A percentile compares a stretch with the other conserved stretches of the same genome.
These are phyloP conservation scores for Xylaria cubensis DNA, from an alignment of 495 filamentous ascomycete genomes.

Conservation along the genomic window DNA sequence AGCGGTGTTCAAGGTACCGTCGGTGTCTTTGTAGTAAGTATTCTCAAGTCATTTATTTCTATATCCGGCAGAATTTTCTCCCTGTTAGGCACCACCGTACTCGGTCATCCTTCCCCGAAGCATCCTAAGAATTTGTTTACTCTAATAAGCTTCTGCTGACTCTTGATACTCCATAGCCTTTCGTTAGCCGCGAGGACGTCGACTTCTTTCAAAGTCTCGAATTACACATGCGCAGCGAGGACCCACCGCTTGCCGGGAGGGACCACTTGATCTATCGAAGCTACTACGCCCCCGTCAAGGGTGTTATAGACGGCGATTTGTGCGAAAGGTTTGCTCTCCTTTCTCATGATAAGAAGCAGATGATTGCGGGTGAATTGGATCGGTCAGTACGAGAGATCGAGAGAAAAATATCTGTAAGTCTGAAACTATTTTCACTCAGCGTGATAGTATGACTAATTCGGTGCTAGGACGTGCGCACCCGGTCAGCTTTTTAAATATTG, in stretches of 20 bases:
- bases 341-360: conserved; percentile 85
- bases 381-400: conserved; percentile 90
- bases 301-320: conserved; percentile 96
- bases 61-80: background rate
- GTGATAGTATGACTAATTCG: conserved; percentile 30
- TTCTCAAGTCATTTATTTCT: background rate
- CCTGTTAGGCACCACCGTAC: background rate
- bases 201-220: conserved; percentile 97
- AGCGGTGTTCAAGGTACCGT: conserved; percentile 92
- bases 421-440: conserved; percentile 40
- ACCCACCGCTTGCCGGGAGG: conserved; percentile 84
- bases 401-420: conserved; percentile 87
- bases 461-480: conserved; percentile 79
- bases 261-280: conserved; percentile 94
- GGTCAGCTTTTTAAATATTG: conserved; percentile 74
- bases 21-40: conserved; percentile 72
- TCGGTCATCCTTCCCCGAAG: background rate
- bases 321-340: conserved; percentile 89
- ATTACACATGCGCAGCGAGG: conserved; percentile 80
- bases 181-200: conserved; percentile 87
- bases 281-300: conserved; percentile 98
- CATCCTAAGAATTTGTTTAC: background rate
- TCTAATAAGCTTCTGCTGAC: background rate
- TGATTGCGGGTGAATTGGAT: conserved; percentile 92
- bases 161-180: conserved; percentile 57